phyloP scores from a whole-genome alignment of 1,139 yeast species.

The Blastobotrys serpentis region DNA sequence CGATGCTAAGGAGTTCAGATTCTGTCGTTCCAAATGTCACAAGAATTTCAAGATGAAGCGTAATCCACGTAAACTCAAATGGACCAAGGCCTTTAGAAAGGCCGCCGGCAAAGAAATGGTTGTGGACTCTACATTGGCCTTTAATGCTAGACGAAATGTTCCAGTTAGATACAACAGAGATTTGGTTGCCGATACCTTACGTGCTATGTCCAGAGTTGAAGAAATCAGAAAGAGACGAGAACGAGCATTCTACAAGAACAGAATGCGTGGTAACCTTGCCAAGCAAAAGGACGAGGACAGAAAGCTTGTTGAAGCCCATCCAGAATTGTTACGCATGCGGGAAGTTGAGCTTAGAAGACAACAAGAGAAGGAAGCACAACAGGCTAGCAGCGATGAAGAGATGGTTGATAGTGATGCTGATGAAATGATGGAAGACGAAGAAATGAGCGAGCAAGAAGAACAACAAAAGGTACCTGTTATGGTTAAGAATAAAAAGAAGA shows the following conservation, averaged over 20 bases:
- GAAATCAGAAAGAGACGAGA: slow-evolving; percentile 96
- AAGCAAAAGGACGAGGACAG: slow-evolving; percentile 80
- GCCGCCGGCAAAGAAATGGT: slow-evolving; percentile 99
- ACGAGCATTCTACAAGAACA: slow-evolving; percentile 96
- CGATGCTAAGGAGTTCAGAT: slow-evolving; percentile 95
- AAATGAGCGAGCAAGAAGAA: slow-evolving; percentile 37
- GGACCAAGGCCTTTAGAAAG: slow-evolving; percentile 99
- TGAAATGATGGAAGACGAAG: slow-evolving; percentile 45
- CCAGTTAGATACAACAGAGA: slow-evolving; percentile 98
- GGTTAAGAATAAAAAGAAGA: slow-evolving; percentile 59
- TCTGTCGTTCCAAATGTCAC: slow-evolving; percentile 98
- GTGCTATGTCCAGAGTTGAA: slow-evolving; percentile 94
- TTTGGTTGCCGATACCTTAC: slow-evolving; percentile 86
- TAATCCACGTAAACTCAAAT: slow-evolving; percentile 95
- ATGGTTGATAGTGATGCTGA: slow-evolving; percentile 35
- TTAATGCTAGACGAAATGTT: slow-evolving; percentile 95
- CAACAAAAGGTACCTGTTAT: slow-evolving; percentile 73
- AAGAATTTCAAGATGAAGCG: slow-evolving; percentile 97
- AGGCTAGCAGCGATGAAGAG: slow-evolving; percentile 41
- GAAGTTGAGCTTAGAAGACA: slow-evolving; percentile 86
- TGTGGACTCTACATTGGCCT: slow-evolving; percentile 92
- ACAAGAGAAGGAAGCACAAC: slow-evolving; percentile 60
- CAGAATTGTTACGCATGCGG: slow-evolving; percentile 86
- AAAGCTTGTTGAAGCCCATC: slow-evolving; percentile 83
- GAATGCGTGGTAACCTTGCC: slow-evolving; percentile 97